phyloP scores from a whole-genome alignment of 345 rosid species.

The Dipteronia sinensis region DNA sequence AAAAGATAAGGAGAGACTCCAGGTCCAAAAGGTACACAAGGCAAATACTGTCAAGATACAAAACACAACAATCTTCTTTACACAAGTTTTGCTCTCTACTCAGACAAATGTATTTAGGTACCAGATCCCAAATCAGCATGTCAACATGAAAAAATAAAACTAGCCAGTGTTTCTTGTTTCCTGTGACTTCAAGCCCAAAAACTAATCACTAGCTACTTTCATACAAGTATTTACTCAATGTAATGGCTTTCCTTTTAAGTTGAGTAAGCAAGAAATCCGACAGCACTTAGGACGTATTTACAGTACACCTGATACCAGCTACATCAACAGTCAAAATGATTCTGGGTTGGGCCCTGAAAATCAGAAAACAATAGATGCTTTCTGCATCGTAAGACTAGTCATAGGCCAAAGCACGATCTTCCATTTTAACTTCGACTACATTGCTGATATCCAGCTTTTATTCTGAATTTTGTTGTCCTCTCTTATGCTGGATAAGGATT shows the following conservation, averaged over 20 bases:
- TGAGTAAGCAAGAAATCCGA: not conserved
- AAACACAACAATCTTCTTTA: not conserved
- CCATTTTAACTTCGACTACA: not conserved
- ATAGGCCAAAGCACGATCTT: constrained; percentile 1
- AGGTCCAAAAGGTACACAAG: too few relatives aligned
- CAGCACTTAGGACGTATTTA: not conserved
- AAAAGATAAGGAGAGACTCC: too few relatives aligned
- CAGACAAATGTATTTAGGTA: not conserved
- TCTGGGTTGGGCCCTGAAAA: not conserved
- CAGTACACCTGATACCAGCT: not conserved
- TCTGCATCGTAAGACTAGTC: not conserved
- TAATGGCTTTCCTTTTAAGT: not conserved
- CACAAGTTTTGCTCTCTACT: not conserved
- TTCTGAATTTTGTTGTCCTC: not conserved
- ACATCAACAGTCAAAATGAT: not conserved
- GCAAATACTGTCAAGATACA: not conserved
- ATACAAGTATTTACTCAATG: not conserved
- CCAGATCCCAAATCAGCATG: not conserved
- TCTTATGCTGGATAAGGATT: constrained; percentile 6
- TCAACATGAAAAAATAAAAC: not conserved
- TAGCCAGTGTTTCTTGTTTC: not conserved
- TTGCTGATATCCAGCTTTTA: not conserved
- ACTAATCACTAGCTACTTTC: not conserved
- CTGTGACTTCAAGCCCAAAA: not conserved
- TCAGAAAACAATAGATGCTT: not conserved